Evolutionary conservation across 768 basidiomycete species (phyloP).

Genomic region (Termitomyces sp.): DNA sequence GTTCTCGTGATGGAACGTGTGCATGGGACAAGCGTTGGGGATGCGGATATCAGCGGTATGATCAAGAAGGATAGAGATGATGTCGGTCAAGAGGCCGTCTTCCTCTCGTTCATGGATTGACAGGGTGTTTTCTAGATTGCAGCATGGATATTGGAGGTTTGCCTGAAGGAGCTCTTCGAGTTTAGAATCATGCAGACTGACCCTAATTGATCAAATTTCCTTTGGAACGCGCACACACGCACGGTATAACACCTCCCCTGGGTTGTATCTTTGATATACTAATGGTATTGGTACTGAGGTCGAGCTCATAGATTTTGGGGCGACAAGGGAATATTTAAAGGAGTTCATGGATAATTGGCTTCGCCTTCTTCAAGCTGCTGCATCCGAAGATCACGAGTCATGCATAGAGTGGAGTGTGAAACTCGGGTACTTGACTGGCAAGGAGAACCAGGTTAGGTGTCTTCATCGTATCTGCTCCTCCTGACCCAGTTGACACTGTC

Average conservation of each 20-base stretch:
- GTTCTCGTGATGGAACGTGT: constrained; percentile 91
- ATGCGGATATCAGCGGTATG: constrained; percentile 45
- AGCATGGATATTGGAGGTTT: constrained; percentile 72
- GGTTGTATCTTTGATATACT: not conserved
- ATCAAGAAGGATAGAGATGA: constrained; percentile 65
- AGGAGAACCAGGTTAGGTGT: constrained; percentile 67
- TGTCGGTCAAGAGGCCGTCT: constrained; percentile 32
- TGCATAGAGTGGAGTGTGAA: constrained; percentile 76
- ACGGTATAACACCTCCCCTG: constrained; percentile 36
- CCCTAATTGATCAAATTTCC: constrained; percentile 97
- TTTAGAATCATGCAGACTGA: constrained; percentile 97
- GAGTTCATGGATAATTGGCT: constrained; percentile 89
- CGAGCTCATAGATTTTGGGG: constrained; percentile 94
- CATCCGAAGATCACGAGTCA: constrained; percentile 54
- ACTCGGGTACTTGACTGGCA: constrained; percentile 86
- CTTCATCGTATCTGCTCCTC: constrained; percentile 6
- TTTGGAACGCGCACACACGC: constrained; percentile 68
- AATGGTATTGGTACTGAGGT: constrained; percentile 37
- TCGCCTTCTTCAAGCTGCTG: constrained; percentile 69
- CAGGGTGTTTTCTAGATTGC: constrained; percentile 59
- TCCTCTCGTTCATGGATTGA: not conserved
- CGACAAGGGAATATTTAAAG: constrained; percentile 79
- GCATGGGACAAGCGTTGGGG: constrained; percentile 75
- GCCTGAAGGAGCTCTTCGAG: constrained; percentile 83
- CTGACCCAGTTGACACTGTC: not conserved